A percentile compares a stretch with the other conserved stretches of the same genome.
These are phyloP conservation scores for Solanum chacoense DNA, from an alignment of 305 asterid genomes.

Conservation along the genomic window DNA sequence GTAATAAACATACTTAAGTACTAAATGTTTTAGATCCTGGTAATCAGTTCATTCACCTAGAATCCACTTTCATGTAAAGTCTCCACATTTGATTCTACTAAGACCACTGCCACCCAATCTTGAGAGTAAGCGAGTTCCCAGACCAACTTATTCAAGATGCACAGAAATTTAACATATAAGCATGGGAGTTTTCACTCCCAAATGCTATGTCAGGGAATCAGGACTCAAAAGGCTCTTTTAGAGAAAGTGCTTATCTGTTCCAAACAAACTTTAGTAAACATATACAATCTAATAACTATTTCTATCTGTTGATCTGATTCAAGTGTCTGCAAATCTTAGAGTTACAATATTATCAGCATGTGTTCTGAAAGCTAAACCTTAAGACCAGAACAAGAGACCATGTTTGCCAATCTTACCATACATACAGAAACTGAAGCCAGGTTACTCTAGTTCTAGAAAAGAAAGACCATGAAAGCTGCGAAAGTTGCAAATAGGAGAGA, in stretches of 20 bases:
- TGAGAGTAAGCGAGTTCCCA: background rate
- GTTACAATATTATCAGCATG: background rate
- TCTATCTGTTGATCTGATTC: background rate
- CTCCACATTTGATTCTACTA: background rate
- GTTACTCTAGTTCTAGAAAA: constrained; percentile 1
- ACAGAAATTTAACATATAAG: background rate
- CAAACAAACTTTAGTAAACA: background rate
- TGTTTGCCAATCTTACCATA: background rate
- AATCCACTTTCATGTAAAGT: background rate
- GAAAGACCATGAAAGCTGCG: background rate
- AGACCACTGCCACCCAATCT: background rate
- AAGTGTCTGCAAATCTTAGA: background rate
- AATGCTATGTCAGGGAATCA: background rate
- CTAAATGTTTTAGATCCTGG: background rate
- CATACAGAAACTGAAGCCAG: background rate
- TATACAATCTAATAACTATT: background rate
- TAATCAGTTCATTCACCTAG: background rate
- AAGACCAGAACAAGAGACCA: background rate
- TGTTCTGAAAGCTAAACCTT: background rate
- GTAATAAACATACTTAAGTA: background rate
- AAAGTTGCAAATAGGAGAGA: background rate
- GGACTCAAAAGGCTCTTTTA: background rate
- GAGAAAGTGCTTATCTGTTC: background rate
- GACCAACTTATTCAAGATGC: background rate
- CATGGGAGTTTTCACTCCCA: background rate